Base-by-base conservation (phyloP, 140 eudicot genomes). In the Anethum foeniculum region DNA sequence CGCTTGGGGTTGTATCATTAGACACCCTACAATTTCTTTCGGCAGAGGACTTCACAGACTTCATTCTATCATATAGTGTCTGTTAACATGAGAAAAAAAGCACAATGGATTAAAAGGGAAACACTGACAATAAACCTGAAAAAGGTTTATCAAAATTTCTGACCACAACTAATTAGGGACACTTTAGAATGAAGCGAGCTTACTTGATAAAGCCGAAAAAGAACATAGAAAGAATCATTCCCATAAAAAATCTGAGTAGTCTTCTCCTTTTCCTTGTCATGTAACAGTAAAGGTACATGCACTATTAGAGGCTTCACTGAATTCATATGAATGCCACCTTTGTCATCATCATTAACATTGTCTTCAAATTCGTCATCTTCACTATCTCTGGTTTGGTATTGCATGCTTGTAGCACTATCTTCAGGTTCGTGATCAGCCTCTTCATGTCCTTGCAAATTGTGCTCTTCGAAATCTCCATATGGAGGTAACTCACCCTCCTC, bases 161-260 rank as follows among this genome's bases (percentile, higher is more conserved):
- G 19, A n/a, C 52, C 30, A 74, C 18, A 25, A 74, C 54, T 41
- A 12, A 43, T 41, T 72, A 18, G 75, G 39, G 47, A 34, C 21
- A 71, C 15, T 48, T 30, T 27, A 52, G 44, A 39, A 76, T 54
- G 56, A 47, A 41, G 8, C 21, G 28, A 83, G 64, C 72, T 84
- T 86, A 95, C 99, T 82, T 90, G 92, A 88, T 95, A 97, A 81
- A 95, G 96, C 87, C 97, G 87, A 86, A 95, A 89, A 83, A 95
- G 93, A 84, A 95, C 88, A 88, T 92, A 92, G 83, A 92, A 90
- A 52, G 93, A 92, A 80, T 92, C 97, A 85, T 90, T 91, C 77
- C 93, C 97, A 85, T 95, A 95, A 71, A 95, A 95, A 25, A 92
- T 86, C 46, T 84, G 86, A 10, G 89, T 80, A 39, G 41, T 78